Base-by-base conservation (phyloP, 495 filamentous ascomycete species). In the Friedmanniomyces simplex region DNA sequence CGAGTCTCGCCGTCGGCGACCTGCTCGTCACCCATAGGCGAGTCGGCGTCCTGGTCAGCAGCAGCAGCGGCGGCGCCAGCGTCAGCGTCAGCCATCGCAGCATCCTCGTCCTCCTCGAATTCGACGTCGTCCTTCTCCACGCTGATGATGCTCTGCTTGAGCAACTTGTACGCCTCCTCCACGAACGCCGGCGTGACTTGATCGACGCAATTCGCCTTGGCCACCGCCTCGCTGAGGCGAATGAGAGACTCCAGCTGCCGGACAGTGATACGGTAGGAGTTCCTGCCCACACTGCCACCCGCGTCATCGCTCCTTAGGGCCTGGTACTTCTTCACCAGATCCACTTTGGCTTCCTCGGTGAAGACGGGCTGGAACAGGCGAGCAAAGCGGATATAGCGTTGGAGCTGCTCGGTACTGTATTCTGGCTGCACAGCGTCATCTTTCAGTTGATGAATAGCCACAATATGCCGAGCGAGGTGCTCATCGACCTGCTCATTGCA, bases 41-140 rank as follows among this genome's bases (percentile, higher is more conserved):
- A 77, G 58, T 93, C 88, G 6, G 80, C 85, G 55, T 90, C 85
- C 12, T 51, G 22, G 5, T 65, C 58, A 24, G 20, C 58, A 18
- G 68, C 76, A 52, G 86, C 83, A 24, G 26, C 55, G n/a, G 69
- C 76, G 52, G 86, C 83, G 41, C 71, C 71, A 26, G 76, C 72
- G 16, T 61, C 70, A 65, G 61, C 65, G 0, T 62, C 64, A 25
- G 71, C 69, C 11, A 76, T 72, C 3, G 73, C 67, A 21, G 57
- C 51, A 25, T 63, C 69, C 22, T 86, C 86, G 3, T 87, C 84
- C 26, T 96, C 91, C 14, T 96, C 91, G 36, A 99, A 86, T 67
- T 97, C 93, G 14, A 99, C 85, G 61, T 99, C 93, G 63, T 99
- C 93, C 64, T 96, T 93, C 70, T 99, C 94, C 18, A 99, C 91